phyloP scores from a whole-genome alignment of 768 basidiomycete genomes.

The Aureoboletus auriporus region DNA sequence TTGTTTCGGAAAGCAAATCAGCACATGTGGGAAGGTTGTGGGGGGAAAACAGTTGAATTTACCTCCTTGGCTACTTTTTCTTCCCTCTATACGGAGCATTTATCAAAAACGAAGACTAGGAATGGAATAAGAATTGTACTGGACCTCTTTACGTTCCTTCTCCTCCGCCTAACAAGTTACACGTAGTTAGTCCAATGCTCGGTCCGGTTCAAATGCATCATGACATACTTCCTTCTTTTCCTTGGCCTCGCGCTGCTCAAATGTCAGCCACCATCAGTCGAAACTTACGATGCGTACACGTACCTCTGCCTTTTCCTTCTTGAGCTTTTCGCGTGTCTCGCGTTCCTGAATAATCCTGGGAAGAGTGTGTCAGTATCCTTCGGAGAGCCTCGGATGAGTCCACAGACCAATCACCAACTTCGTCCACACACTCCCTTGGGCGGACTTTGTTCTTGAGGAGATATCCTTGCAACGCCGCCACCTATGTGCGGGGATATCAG shows the following conservation, averaged over 20 bases:
- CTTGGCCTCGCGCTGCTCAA: conserved; percentile 67
- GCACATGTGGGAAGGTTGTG: conserved; percentile 6
- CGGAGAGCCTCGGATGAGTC: conserved; percentile 13
- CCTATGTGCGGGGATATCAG: conserved; percentile 37
- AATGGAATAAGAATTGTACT: neutral
- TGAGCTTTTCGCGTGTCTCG: conserved; percentile 78
- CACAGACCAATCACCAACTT: conserved; percentile 64
- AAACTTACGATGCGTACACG: conserved; percentile 2
- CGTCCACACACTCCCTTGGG: conserved; percentile 80
- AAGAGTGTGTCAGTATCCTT: conserved; percentile 1
- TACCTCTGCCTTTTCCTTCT: conserved; percentile 72
- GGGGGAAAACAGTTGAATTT: conserved; percentile 8
- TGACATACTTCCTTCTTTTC: conserved; percentile 63
- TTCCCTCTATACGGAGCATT: conserved; percentile 36
- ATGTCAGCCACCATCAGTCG: conserved; percentile 2
- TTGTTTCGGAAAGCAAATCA: conserved; percentile 23
- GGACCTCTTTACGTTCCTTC: conserved; percentile 57
- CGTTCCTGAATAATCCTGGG: conserved; percentile 67
- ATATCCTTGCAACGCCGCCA: conserved; percentile 82
- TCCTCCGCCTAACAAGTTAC: conserved; percentile 48
- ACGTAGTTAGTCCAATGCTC: conserved; percentile 1
- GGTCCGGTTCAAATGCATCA: conserved; percentile 1
- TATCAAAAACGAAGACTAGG: conserved; percentile 6
- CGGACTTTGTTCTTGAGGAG: conserved; percentile 87
- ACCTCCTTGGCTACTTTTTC: conserved; percentile 59